These are phyloP conservation scores for Lentinula novae-zelandiae DNA, from an alignment of 1,284 basidiomycete genomes.

Conservation along the genomic window DNA sequence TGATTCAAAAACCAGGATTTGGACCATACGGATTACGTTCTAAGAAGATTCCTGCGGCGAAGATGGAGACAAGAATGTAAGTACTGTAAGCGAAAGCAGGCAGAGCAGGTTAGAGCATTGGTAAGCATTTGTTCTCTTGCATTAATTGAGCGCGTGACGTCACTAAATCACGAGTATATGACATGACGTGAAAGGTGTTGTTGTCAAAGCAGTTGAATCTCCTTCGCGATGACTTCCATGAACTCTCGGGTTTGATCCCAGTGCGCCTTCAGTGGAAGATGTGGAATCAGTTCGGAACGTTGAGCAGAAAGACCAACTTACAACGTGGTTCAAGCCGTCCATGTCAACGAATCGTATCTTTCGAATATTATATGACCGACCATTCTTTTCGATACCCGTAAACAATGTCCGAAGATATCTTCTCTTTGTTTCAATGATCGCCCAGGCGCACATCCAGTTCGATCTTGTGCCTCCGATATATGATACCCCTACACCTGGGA, in stretches of 20 bases:
- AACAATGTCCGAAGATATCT: slow-evolving; percentile 18
- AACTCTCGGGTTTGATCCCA: not conserved
- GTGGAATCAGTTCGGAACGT: not conserved
- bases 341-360: slow-evolving; percentile 21
- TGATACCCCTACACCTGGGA: slow-evolving; percentile 22
- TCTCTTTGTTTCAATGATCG: slow-evolving; percentile 18
- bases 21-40: too few relatives aligned
- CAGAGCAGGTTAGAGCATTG: too few relatives aligned
- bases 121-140: too few relatives aligned
- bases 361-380: slow-evolving; percentile 12
- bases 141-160: too few relatives aligned
- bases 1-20: too few relatives aligned
- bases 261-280: not conserved
- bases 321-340: slow-evolving; percentile 28
- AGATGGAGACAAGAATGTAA: too few relatives aligned
- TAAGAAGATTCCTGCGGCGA: too few relatives aligned
- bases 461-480: slow-evolving; percentile 21
- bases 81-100: too few relatives aligned
- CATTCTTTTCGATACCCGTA: not conserved
- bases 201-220: too few relatives aligned
- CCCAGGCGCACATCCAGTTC: slow-evolving; percentile 24
- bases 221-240: not conserved
- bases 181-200: not conserved
- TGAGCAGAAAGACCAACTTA: slow-evolving; percentile 14
- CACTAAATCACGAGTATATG: too few relatives aligned